Evolutionary conservation across 2,329 filamentous ascomycete species (phyloP), one percentile per base, ranked within the genome.

Genomic region (Microcyclospora pomicola): DNA sequence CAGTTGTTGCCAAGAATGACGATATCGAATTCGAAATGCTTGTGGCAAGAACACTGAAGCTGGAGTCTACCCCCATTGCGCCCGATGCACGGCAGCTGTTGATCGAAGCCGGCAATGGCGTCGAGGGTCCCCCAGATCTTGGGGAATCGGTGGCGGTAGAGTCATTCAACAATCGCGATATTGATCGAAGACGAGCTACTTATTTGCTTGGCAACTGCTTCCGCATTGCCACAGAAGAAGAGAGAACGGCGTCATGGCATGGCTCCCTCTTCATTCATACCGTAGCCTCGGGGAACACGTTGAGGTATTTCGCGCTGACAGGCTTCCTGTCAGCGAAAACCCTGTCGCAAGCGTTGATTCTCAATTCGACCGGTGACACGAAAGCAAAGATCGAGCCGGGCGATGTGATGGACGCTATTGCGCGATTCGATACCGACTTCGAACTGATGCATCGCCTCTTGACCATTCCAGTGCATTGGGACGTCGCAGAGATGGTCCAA

Each of bases 361-460:
- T 31, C n/a, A 13, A 35, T 24, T 29, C 37, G 16, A 28, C 37
- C 15, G 34, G 35, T 41, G n/a, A 63, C 69, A 16, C 59, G 72
- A 11, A 24, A 24, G 19, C 67, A 13, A 46, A 38, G 11, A 36
- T 52, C 9, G 42, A 44, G 7, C 43, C 76, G 9, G 72, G 73
- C 27, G 73, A 80, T 40, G 64, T 86, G 3, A 69, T 82, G 15
- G 60, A 67, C 33, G 66, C 77, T 33, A 61, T 86, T 29, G 68
- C 72, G 1, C 68, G 77, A 35, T 66, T 77, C n/a, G 81, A 86
- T 49, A 72, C 75, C 2, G 75, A 76, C 27, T 70, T 84, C 55
- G 72, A 77, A 36, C 63, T 84, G 2, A 65, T 86, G 30, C 67
- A 78, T 32, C 71, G 70, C 39, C 74, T 83, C 41, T 63, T 87